A percentile compares a stretch with the other conserved stretches of the same genome.
These are phyloP conservation scores for Fonsecaea monophora DNA, from an alignment of 2,329 filamentous ascomycete genomes.

Conservation along the genomic window DNA sequence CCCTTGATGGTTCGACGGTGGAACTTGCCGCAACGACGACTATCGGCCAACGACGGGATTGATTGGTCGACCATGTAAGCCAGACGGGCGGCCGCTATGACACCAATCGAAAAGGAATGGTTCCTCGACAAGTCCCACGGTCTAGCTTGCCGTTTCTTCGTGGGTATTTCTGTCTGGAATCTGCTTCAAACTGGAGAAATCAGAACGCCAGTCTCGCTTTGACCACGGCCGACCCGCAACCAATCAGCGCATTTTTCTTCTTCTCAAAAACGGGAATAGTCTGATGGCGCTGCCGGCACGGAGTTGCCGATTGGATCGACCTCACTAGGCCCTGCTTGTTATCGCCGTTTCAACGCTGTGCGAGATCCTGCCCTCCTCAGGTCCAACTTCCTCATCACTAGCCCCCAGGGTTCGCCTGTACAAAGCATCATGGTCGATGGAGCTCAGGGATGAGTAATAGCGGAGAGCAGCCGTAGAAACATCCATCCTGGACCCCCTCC, in stretches of 20 bases:
- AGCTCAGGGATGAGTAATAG: constrained; percentile 19
- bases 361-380: neutral
- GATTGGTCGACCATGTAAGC: constrained; percentile 6
- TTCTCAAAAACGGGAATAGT: constrained; percentile 35
- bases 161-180: constrained; percentile 1
- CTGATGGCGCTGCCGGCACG: neutral
- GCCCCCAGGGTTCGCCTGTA: neutral
- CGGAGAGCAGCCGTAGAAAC: constrained; percentile 13
- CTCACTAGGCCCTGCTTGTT: neutral
- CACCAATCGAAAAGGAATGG: constrained; percentile 10
- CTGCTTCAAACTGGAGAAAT: neutral
- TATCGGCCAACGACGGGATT: neutral
- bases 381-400: neutral
- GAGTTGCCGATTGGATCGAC: constrained; percentile 14
- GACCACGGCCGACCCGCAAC: neutral
- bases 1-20: too few species aligned
- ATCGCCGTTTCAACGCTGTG: constrained; percentile 8
- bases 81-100: constrained; percentile 6
- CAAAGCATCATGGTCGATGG: constrained; percentile 1
- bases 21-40: neutral
- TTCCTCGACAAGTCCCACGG: neutral
- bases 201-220: neutral
- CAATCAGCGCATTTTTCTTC: constrained; percentile 28
- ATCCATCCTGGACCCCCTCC: neutral
- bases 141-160: neutral